Conservation (phyloP, 768 basidiomycete genomes). For the Trametes punicea region DNA sequence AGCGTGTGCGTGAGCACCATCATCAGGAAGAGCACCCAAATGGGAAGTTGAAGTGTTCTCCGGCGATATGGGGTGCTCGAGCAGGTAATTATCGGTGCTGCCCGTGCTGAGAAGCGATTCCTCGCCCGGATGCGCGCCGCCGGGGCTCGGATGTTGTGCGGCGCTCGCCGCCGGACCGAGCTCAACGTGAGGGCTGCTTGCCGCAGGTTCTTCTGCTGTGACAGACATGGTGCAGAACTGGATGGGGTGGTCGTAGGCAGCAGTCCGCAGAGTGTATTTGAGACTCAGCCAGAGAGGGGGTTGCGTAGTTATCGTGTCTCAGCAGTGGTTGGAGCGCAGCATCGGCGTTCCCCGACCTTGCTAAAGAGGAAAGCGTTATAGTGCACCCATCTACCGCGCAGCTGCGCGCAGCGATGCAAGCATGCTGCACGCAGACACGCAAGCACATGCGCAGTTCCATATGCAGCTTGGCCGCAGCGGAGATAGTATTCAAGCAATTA, state of each 20-base stretch:
- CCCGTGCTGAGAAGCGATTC: background rate
- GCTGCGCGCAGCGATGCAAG: too few species aligned
- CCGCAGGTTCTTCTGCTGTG: background rate
- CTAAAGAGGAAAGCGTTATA: too few species aligned
- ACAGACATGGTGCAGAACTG: slow-evolving; percentile 6
- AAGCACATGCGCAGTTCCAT: too few species aligned
- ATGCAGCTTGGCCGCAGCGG: too few species aligned
- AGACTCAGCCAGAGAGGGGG: background rate
- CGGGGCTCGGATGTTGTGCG: slow-evolving; percentile 5
- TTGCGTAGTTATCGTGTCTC: slow-evolving; percentile 8
- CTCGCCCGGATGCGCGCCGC: background rate
- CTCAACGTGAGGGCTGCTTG: background rate
- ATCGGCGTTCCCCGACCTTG: slow-evolving; percentile 2
- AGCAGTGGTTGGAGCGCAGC: slow-evolving; percentile 7
- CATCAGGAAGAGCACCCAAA: slow-evolving; percentile 8
- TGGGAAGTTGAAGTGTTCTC: background rate
- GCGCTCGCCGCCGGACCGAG: background rate
- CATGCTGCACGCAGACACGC: too few species aligned
- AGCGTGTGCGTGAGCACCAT: background rate
- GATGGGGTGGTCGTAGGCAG: background rate
- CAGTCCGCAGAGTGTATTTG: background rate
- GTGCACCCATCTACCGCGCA: too few species aligned
- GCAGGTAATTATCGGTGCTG: background rate
- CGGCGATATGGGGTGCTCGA: background rate
- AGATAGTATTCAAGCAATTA: too few species aligned